Conservation (phyloP, 305 asterid genomes). For the Caryopteris hybrid region DNA sequence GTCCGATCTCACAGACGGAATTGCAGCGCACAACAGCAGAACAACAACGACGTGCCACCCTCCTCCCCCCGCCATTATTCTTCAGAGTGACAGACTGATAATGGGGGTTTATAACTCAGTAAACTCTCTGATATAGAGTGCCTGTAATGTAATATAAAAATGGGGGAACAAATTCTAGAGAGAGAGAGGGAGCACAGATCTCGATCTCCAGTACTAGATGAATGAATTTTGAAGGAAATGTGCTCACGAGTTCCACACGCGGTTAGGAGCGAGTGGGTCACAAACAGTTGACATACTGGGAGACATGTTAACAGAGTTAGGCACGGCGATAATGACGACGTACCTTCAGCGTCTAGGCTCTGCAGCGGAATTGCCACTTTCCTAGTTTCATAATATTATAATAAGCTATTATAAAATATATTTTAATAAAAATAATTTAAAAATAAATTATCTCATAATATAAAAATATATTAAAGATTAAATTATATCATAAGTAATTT, state of each 20-base stretch:
- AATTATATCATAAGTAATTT: too few species aligned
- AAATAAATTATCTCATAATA: too few species aligned
- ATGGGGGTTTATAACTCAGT: background rate
- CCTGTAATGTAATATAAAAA: background rate
- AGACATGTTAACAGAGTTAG: too few species aligned
- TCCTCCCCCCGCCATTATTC: conserved; percentile 37
- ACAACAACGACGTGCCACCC: conserved; percentile 38
- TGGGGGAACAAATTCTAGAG: background rate
- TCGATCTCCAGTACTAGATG: conserved; percentile 15
- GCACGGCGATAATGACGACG: too few species aligned
- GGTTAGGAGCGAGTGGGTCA: conserved; percentile 14
- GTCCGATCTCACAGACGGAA: conserved; percentile 43
- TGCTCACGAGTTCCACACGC: conserved; percentile 7
- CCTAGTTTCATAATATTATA: too few species aligned
- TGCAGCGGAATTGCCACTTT: too few species aligned
- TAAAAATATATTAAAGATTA: too few species aligned
- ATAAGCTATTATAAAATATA: too few species aligned
- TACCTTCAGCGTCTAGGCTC: too few species aligned
- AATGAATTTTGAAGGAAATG: conserved; percentile 20
- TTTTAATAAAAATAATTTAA: too few species aligned
- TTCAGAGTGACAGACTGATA: background rate
- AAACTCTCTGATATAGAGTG: background rate
- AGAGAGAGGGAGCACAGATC: conserved; percentile 20
- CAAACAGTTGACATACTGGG: too few species aligned
- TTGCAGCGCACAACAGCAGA: conserved; percentile 24